Evolutionary conservation across 148 eudicot species (phyloP).

Genomic region (Spergularia bocconei): DNA sequence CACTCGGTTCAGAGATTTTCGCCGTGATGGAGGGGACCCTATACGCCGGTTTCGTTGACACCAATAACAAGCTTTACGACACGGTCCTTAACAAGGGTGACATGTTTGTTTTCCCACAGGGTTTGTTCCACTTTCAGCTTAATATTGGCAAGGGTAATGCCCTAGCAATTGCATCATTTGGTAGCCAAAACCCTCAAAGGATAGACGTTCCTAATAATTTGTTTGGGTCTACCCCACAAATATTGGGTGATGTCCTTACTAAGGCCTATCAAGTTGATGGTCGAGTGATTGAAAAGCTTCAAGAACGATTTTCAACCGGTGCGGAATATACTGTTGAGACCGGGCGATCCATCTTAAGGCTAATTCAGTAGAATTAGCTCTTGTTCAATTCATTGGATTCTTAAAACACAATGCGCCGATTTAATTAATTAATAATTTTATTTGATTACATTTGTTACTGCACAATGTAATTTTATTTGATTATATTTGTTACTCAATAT

Average conservation of each 20-base stretch:
- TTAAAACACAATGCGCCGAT: too few species aligned
- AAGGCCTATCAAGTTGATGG: constrained; percentile 17
- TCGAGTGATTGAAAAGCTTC: constrained; percentile 4
- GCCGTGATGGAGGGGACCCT: constrained; percentile 17
- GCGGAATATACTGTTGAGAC: neutral
- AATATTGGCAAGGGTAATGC: constrained; percentile 8
- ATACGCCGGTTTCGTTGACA: constrained; percentile 13
- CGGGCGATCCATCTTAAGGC: constrained; percentile 5
- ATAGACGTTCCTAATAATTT: neutral
- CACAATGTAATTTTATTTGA: too few species aligned
- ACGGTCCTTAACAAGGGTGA: constrained; percentile 4
- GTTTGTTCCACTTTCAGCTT: constrained; percentile 20
- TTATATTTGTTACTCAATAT: too few species aligned
- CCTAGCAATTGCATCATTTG: constrained; percentile 16
- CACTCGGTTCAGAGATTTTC: constrained; percentile 3
- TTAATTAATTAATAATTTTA: too few species aligned
- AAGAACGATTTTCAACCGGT: neutral
- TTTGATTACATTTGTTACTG: too few species aligned
- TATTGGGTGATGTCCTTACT: constrained; percentile 20
- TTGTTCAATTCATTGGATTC: too few species aligned
- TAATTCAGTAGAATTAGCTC: neutral
- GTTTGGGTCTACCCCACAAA: constrained; percentile 11
- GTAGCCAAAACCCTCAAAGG: constrained; percentile 18
- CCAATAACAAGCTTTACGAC: constrained; percentile 9
- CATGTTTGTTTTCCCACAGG: constrained; percentile 24